A percentile compares a stretch with the other conserved stretches of the same genome.
Evolutionary conservation across 345 rosid genomes (phyloP).

Genomic region (Murraya koenigii): DNA sequence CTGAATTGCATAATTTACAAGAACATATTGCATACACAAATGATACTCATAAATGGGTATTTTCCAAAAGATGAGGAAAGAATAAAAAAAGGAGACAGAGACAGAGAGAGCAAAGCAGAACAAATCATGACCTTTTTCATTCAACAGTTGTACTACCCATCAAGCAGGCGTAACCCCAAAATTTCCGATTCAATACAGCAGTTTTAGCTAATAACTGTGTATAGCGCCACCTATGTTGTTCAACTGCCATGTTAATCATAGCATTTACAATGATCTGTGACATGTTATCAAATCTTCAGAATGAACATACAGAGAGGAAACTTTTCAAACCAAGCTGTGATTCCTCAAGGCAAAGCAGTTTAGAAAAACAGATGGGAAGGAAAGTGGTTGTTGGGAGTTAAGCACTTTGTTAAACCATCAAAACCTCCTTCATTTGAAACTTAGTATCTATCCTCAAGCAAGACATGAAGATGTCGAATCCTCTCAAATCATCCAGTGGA

Average conservation of each 20-base stretch:
- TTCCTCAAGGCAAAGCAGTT: not conserved
- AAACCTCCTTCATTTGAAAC: not conserved
- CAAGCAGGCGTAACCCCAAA: not conserved
- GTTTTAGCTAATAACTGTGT: not conserved
- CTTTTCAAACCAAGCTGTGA: not conserved
- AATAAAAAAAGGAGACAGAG: not conserved
- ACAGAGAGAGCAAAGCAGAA: not conserved
- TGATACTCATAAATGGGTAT: not conserved
- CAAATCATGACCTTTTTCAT: not conserved
- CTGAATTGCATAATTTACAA: not conserved
- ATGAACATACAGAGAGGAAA: not conserved
- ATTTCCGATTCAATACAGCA: not conserved
- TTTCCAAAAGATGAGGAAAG: not conserved
- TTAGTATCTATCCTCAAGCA: not conserved
- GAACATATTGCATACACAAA: not conserved
- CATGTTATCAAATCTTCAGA: not conserved
- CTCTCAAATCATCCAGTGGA: constrained; percentile 12
- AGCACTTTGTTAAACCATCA: not conserved
- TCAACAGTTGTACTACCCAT: not conserved
- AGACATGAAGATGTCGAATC: constrained; percentile 14
- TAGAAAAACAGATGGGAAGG: not conserved
- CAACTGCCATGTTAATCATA: not conserved
- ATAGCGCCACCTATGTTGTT: not conserved
- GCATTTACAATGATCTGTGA: not conserved
- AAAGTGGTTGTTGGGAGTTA: not conserved